Conservation (phyloP, 352 stramenopile genomes). For the Globisporangium ultimum region DNA sequence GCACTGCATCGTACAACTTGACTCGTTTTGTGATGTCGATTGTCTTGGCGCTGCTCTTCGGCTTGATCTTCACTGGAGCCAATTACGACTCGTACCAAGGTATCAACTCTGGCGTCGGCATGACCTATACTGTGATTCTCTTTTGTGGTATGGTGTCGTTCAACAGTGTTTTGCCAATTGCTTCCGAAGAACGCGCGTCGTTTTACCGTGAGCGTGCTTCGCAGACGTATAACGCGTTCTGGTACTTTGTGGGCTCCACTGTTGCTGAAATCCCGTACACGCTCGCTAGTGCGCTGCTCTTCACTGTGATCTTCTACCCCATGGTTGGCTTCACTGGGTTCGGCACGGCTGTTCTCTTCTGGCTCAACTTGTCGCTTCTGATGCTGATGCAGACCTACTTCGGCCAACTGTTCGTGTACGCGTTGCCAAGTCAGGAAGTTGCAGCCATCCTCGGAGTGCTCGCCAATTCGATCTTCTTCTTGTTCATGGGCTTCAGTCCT, state of each 20-base stretch:
- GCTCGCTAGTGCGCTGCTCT: constrained; percentile 13
- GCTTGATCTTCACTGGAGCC: too few relatives aligned
- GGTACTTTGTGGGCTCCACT: too few relatives aligned
- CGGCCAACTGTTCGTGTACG: constrained; percentile 14
- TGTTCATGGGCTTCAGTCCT: constrained; percentile 46
- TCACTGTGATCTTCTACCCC: constrained; percentile 21
- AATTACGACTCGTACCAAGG: too few relatives aligned
- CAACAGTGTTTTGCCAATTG: too few relatives aligned
- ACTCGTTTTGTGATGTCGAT: too few relatives aligned
- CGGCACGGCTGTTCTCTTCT: constrained; percentile 15
- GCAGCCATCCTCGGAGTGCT: constrained; percentile 15
- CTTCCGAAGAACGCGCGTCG: constrained; percentile 67
- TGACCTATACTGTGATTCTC: too few relatives aligned
- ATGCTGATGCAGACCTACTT: constrained; percentile 21
- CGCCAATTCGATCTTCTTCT: constrained; percentile 41
- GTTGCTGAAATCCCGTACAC: constrained; percentile 19
- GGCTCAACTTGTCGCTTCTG: constrained; percentile 10
- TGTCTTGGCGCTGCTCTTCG: too few relatives aligned
- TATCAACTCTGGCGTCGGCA: too few relatives aligned
- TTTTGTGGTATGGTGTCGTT: too few relatives aligned
- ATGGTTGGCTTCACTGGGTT: constrained; percentile 22
- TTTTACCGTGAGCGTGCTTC: too few relatives aligned
- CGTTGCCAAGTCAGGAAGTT: constrained; percentile 13
- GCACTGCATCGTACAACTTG: too few relatives aligned
- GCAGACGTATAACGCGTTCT: too few relatives aligned